Evolutionary conservation across 164 flowering plant species (phyloP).

Genomic region (Houttuynia cordata): DNA sequence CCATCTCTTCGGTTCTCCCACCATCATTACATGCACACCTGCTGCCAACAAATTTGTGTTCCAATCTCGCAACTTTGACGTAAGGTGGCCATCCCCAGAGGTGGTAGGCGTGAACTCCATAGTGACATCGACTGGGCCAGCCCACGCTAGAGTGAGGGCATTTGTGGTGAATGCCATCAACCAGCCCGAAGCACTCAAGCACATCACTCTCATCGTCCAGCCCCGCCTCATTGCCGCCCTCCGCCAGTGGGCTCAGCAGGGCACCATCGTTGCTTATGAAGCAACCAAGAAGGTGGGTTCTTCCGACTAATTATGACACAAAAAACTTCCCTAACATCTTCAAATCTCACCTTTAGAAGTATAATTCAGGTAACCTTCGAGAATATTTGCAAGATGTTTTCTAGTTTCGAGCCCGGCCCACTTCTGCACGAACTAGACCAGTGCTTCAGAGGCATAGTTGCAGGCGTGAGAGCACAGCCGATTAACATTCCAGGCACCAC

Average conservation of each 20-base stretch:
- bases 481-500: conserved; percentile 41
- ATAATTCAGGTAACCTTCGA: conserved; percentile 28
- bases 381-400: conserved; percentile 32
- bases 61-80: conserved; percentile 16
- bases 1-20: background rate
- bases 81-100: conserved; percentile 26
- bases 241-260: conserved; percentile 15
- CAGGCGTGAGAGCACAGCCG: conserved; percentile 41
- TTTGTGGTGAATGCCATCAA: conserved; percentile 17
- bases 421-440: conserved; percentile 18
- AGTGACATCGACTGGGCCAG: conserved; percentile 19
- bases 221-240: conserved; percentile 20
- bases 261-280: conserved; percentile 9
- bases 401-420: conserved; percentile 34
- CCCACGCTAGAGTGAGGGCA: conserved; percentile 20
- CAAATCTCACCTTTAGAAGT: background rate
- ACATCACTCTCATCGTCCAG: conserved; percentile 20
- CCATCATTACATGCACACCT: conserved; percentile 10
- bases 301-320: background rate
- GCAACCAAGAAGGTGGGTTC: conserved; percentile 27
- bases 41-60: conserved; percentile 27
- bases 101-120: conserved; percentile 22
- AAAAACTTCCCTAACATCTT: background rate
- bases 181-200: conserved; percentile 24
- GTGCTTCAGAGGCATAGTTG: conserved; percentile 19